Evolutionary conservation across 1,284 basidiomycete genomes (phyloP).

Genomic region (Tilletiaria anomala): DNA sequence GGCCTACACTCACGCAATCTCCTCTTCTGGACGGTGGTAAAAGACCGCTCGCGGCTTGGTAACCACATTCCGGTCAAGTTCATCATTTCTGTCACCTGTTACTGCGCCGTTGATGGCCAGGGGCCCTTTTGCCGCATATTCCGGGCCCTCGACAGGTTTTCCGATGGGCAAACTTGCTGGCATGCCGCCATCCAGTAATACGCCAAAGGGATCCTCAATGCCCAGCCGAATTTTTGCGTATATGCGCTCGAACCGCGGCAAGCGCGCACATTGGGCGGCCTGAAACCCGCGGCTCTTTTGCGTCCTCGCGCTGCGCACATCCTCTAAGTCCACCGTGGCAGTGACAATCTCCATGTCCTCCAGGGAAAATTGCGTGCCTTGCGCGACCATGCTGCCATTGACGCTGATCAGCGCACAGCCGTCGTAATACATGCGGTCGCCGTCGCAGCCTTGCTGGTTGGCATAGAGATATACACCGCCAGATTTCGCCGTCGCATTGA

Average conservation of each 20-base stretch:
- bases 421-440: conserved; percentile 93
- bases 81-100: too few relatives aligned
- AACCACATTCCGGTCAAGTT: background rate
- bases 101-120: too few relatives aligned
- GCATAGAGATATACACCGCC: conserved; percentile 95
- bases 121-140: too few relatives aligned
- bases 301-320: conserved; percentile 74
- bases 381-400: conserved; percentile 81
- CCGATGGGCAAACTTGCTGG: too few relatives aligned
- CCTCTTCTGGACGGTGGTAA: conserved; percentile 83
- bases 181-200: background rate
- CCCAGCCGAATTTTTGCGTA: conserved; percentile 42
- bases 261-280: conserved; percentile 39
- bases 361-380: conserved; percentile 90
- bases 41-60: conserved; percentile 45
- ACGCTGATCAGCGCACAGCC: conserved; percentile 89
- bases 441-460: conserved; percentile 97
- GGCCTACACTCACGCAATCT: conserved; percentile 78
- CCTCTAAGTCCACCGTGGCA: conserved; percentile 87
- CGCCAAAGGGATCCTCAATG: conserved; percentile 27
- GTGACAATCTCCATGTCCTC: conserved; percentile 88
- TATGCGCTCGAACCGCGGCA: conserved; percentile 50
- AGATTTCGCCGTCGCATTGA: conserved; percentile 89
- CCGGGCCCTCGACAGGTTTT: too few relatives aligned
- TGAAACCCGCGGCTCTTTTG: conserved; percentile 69